Evolutionary conservation across 805 yeast species (phyloP), one percentile per base, ranked within the genome.

Genomic region (Teunomyces atbi): DNA sequence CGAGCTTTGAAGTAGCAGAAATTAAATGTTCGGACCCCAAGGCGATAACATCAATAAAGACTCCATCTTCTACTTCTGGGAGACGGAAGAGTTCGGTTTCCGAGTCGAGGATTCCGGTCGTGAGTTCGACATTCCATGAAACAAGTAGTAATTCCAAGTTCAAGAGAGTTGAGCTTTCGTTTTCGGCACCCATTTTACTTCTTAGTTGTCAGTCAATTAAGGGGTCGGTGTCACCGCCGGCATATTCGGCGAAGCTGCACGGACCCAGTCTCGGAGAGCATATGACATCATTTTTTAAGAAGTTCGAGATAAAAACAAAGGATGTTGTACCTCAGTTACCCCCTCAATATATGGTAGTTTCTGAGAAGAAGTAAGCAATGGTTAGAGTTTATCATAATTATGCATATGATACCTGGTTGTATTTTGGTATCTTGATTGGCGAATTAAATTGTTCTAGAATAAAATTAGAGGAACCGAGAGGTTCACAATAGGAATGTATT

Each of bases 171-270:
- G 56, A 54, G 21, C 42, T 54, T 15, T 48, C 56, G 4, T 50
- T 51, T 35, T 32, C 55, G 13, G 26, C 50, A 8, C 54, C 58
- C 8, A 44, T 54, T 16, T 29, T 38, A 5, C 37, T 54, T 13
- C 43, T 54, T 23, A 40, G 47, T 19, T 37, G 45, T 8, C 49
- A 45, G 29, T 46, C 58, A 6, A 26, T 39, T 4, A 33, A 48
- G n/a, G 55, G 50, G 6, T 45, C 50, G 6, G 39, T 23, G 11
- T 46, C 49, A 10, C 55, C 55, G 7, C 58, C 58, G 3, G 23
- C 28, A 5, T 54, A 54, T 15, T 8, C 45, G 13, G 21, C 15
- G 10, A 12, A 32, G 8, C 10, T 18, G 12, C 5, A 20, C 21
- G 28, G 27, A 20, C 44, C 35, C 15, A 21, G 39, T 21, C 23